phyloP scores from a whole-genome alignment of 73 alveolate species.

The Uronychia setigera region DNA sequence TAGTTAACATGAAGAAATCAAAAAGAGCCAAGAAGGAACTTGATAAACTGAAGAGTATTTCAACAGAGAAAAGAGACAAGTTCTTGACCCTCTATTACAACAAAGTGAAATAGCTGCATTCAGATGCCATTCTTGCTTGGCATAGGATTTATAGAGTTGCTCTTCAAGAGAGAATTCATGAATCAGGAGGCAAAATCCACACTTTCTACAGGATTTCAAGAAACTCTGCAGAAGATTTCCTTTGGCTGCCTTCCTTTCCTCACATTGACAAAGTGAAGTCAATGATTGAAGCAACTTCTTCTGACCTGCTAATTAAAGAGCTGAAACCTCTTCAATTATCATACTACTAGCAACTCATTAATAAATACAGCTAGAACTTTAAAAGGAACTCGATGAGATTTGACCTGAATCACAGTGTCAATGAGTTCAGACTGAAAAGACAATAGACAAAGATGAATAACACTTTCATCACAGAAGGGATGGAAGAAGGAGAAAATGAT shows the following conservation, averaged over 20 bases:
- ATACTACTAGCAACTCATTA: background rate
- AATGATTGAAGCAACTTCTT: background rate
- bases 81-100: background rate
- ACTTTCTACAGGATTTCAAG: background rate
- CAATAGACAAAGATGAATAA: no score
- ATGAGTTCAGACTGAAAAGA: no score
- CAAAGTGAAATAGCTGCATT: background rate
- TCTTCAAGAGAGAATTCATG: background rate
- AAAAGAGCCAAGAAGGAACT: background rate
- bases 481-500: no score
- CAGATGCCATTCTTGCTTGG: background rate
- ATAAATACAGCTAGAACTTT: background rate
- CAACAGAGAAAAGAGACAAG: background rate
- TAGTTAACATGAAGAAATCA: background rate
- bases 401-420: background rate
- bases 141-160: background rate
- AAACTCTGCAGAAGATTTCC: background rate
- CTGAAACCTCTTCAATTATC: background rate
- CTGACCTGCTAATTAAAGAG: background rate
- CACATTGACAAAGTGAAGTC: background rate
- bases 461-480: no score
- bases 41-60: background rate
- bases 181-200: background rate
- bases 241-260: background rate
- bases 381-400: background rate